Base-by-base conservation (phyloP, 176 grass and related monocot genomes). In the Oropetium thomaeum region DNA sequence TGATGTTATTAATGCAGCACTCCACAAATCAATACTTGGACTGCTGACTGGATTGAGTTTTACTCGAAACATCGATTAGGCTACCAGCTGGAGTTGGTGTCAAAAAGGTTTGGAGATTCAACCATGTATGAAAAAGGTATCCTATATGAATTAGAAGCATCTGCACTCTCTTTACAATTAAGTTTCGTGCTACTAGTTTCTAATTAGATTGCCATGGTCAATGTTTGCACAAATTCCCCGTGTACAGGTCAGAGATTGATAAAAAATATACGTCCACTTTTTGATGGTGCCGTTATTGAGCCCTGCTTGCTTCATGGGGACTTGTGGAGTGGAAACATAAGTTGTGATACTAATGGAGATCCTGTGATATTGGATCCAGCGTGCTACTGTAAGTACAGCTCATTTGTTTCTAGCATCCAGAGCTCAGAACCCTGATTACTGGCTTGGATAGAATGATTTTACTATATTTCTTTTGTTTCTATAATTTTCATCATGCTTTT, bases 251-350 rank as follows among this genome's bases (percentile, higher is more conserved):
- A 99, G 74, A 57, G 26, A 17, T 75, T 99, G 70, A 82, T 88
- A 13, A 62, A 90, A 55, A 99, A 88, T 57, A 86, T 99, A 10
- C 67, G 17, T 40, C 79, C 75, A 65, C 87, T 99, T 71, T 95
- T 99, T 38, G 77, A 95, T 51, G 92, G 87, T 11, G 89, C 77
- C 67, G 69, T 84, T 35, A 30, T 95, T 42, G 85, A 99, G 22
- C 89, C 92, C 19, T 92, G 96, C 74, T 90, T 99, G 78, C 87
- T 90, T 79, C 96, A 99, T 82, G 96, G 91, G 33, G 96, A 99
- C 67, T 78, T 99, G 57, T 95, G 96, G 96, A 99, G 89, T 22
- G 96, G 96, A 49, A 99, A 99, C 60, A 90, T 99, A 79, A 99
- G 89, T 49, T 81, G 79, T 26, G 96, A 99, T 32, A 75, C 73